Conservation (phyloP, 495 filamentous ascomycete genomes). For the Immersiella caudata region DNA sequence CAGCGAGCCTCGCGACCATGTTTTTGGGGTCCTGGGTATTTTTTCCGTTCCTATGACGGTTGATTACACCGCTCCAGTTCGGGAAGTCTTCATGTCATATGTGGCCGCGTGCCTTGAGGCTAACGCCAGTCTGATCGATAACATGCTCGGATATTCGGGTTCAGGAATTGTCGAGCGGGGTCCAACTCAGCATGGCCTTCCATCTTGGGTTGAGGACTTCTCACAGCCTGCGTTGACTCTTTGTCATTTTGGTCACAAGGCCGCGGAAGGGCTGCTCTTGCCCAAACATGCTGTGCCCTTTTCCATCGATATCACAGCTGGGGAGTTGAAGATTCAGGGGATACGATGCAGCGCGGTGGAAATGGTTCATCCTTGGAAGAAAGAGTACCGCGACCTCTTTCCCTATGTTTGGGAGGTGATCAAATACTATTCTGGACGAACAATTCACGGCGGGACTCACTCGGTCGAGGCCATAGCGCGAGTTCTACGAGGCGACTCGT, state of each 20-base stretch:
- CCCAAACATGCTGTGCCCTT: neutral
- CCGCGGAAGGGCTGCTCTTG: neutral
- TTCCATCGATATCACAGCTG: neutral
- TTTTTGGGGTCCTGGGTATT: neutral
- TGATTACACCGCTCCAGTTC: neutral
- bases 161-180: neutral
- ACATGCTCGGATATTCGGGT: neutral
- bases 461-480: neutral
- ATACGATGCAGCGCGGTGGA: neutral
- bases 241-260: neutral
- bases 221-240: neutral
- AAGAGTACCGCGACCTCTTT: neutral
- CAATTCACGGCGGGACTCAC: neutral
- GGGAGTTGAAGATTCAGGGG: neutral
- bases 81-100: neutral
- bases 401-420: neutral
- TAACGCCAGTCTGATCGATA: neutral
- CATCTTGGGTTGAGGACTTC: neutral
- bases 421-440: neutral
- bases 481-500: neutral
- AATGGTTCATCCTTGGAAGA: neutral
- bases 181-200: neutral
- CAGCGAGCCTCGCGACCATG: neutral
- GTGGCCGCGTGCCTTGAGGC: neutral
- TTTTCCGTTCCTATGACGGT: neutral